Evolutionary conservation across 164 flowering plant species (phyloP).

Genomic region (Vitis labrusca): DNA sequence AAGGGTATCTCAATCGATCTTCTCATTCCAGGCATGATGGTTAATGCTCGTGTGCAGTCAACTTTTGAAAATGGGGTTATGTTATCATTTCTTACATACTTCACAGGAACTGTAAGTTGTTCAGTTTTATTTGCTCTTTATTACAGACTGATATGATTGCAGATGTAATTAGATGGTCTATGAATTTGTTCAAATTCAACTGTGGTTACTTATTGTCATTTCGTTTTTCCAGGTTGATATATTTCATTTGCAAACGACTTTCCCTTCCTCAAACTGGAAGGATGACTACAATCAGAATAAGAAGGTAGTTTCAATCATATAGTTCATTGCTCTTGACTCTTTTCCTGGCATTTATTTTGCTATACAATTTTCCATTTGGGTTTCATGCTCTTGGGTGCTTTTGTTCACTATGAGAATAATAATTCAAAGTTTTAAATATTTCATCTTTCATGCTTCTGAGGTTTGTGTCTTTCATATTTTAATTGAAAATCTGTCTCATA

Average conservation of each 20-base stretch:
- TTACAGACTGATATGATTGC: neutral
- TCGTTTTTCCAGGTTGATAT: slow-evolving; percentile 74
- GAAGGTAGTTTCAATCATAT: slow-evolving; percentile 48
- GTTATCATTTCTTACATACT: slow-evolving; percentile 88
- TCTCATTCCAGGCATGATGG: slow-evolving; percentile 97
- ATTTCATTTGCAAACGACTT: slow-evolving; percentile 66
- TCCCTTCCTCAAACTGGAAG: slow-evolving; percentile 70
- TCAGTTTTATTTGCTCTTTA: neutral
- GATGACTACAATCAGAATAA: slow-evolving; percentile 60
- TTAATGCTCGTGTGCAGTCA: slow-evolving; percentile 75
- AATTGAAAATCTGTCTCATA: no score
- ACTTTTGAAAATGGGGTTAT: slow-evolving; percentile 87
- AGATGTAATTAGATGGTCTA: neutral
- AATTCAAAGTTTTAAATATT: no score
- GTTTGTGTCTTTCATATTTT: no score
- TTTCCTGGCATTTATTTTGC: neutral
- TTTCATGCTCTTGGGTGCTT: no score
- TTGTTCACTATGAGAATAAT: no score
- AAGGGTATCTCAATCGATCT: slow-evolving; percentile 91
- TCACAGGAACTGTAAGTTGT: slow-evolving; percentile 90
- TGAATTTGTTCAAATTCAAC: neutral
- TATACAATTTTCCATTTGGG: neutral
- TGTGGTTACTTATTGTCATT: slow-evolving; percentile 1
- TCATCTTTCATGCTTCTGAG: no score
- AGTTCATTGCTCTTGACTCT: neutral